Evolutionary conservation across 495 filamentous ascomycete genomes (phyloP).

Genomic region (Xylaria flabelliformis): DNA sequence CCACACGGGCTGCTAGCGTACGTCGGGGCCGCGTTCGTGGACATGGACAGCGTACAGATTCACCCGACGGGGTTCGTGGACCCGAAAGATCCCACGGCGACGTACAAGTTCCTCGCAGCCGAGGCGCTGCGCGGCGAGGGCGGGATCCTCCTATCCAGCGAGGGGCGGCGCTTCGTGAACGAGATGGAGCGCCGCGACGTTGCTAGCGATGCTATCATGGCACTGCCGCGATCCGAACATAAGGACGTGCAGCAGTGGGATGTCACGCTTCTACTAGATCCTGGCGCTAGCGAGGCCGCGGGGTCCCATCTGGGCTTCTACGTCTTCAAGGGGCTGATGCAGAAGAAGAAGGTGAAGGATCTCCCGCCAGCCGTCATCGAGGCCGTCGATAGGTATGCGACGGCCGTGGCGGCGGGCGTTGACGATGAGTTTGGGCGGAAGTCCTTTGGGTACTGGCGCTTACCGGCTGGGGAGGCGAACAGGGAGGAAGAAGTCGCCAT

Average conservation of each 20-base stretch:
- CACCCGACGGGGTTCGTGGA: slow-evolving; percentile 78
- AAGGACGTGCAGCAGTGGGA: slow-evolving; percentile 55
- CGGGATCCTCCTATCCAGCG: slow-evolving; percentile 54
- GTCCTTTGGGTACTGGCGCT: slow-evolving; percentile 61
- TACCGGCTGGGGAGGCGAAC: slow-evolving; percentile 45
- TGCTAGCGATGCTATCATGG: slow-evolving; percentile 57
- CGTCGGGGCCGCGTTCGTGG: slow-evolving; percentile 58
- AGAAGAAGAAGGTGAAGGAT: slow-evolving; percentile 58
- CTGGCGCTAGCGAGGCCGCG: slow-evolving; percentile 57
- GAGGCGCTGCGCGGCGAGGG: slow-evolving; percentile 66
- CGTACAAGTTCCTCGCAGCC: slow-evolving; percentile 65
- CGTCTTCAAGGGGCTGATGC: slow-evolving; percentile 61
- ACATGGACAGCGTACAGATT: slow-evolving; percentile 65
- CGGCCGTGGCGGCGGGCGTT: slow-evolving; percentile 41
- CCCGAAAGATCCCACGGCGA: slow-evolving; percentile 50
- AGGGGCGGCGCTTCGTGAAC: slow-evolving; percentile 60
- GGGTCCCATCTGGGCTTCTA: slow-evolving; percentile 65
- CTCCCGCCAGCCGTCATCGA: slow-evolving; percentile 47
- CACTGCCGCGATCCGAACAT: slow-evolving; percentile 34
- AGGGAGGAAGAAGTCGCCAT: slow-evolving; percentile 59
- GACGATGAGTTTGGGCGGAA: slow-evolving; percentile 52
- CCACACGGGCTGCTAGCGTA: slow-evolving; percentile 54
- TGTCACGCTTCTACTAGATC: slow-evolving; percentile 61
- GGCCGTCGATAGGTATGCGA: slow-evolving; percentile 56
- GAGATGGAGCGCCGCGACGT: slow-evolving; percentile 62